Percentiles rank a stretch among this genome's conserved stretches.
phyloP scores from a whole-genome alignment of 495 filamentous ascomycete genomes.

The Geoglossum glabrum region DNA sequence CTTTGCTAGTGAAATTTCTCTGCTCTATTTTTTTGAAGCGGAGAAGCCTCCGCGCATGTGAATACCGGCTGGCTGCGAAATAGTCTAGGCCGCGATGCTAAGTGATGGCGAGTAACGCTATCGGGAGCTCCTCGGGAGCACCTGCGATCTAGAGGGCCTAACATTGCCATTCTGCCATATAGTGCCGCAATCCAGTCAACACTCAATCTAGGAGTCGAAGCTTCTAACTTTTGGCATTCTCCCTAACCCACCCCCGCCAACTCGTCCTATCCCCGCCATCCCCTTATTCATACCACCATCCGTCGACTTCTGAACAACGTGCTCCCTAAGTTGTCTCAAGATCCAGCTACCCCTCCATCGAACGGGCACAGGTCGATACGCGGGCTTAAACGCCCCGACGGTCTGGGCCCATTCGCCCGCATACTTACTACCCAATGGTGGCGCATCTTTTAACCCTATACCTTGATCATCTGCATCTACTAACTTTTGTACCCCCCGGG shows the following conservation, averaged over 20 bases:
- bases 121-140: too few relatives aligned
- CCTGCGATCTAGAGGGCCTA: not conserved
- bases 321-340: conserved; percentile 49
- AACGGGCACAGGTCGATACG: conserved; percentile 70
- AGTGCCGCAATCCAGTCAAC: not conserved
- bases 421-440: conserved; percentile 5
- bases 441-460: not conserved
- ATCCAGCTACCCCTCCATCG: conserved; percentile 74
- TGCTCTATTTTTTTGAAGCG: too few relatives aligned
- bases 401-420: conserved; percentile 92
- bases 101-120: too few relatives aligned
- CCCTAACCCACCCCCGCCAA: conserved; percentile 16
- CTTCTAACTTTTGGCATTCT: conserved; percentile 23
- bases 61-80: too few relatives aligned
- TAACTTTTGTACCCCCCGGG: conserved; percentile 10
- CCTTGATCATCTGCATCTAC: not conserved
- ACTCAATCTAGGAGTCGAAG: conserved; percentile 11
- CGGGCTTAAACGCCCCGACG: conserved; percentile 79
- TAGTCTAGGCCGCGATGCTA: too few relatives aligned
- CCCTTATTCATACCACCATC: not conserved
- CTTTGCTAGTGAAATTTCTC: too few relatives aligned
- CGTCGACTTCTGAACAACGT: conserved; percentile 34
- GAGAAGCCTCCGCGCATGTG: too few relatives aligned
- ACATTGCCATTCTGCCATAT: not conserved
- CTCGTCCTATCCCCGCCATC: not conserved